Percentiles rank a stretch among this genome's conserved stretches.
Conservation (phyloP, 371 early-diverging fungal species). For the Zychaea mexicana region DNA sequence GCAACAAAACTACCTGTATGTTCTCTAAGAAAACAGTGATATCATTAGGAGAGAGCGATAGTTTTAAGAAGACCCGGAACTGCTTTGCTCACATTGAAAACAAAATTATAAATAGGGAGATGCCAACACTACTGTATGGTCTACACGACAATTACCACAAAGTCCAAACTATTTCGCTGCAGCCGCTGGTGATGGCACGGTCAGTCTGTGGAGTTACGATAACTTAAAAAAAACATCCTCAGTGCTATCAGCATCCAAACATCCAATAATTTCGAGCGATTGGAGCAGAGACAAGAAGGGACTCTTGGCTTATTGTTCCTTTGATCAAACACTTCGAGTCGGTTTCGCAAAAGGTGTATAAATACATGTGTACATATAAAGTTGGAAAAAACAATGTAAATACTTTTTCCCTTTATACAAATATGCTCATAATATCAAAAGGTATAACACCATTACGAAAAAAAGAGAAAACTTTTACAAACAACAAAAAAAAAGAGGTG, state of each 20-base stretch:
- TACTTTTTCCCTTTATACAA: too few species aligned
- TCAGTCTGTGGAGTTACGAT: constrained; percentile 48
- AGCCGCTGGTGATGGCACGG: constrained; percentile 65
- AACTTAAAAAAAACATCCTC: neutral
- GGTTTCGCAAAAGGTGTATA: constrained; percentile 40
- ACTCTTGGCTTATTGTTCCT: constrained; percentile 51
- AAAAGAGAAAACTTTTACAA: neutral
- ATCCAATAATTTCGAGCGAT: constrained; percentile 51
- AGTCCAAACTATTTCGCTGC: constrained; percentile 65
- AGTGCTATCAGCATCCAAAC: constrained; percentile 27
- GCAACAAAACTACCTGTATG: constrained; percentile 25
- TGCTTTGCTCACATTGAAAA: too few species aligned
- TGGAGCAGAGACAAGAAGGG: constrained; percentile 57
- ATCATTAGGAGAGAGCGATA: neutral
- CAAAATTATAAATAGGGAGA: too few species aligned
- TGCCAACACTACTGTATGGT: constrained; percentile 74
- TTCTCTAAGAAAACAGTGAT: constrained; percentile 12
- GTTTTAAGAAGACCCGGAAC: too few species aligned
- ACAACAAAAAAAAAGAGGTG: too few species aligned
- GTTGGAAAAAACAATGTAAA: too few species aligned
- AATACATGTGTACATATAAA: neutral
- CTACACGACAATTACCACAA: constrained; percentile 72
- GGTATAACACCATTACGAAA: neutral
- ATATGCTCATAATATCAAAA: neutral
- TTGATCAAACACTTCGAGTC: constrained; percentile 53